Evolutionary conservation across 257 asterid species (phyloP), one percentile per base, ranked within the genome.

Genomic region (Solanum megistacrolobum): DNA sequence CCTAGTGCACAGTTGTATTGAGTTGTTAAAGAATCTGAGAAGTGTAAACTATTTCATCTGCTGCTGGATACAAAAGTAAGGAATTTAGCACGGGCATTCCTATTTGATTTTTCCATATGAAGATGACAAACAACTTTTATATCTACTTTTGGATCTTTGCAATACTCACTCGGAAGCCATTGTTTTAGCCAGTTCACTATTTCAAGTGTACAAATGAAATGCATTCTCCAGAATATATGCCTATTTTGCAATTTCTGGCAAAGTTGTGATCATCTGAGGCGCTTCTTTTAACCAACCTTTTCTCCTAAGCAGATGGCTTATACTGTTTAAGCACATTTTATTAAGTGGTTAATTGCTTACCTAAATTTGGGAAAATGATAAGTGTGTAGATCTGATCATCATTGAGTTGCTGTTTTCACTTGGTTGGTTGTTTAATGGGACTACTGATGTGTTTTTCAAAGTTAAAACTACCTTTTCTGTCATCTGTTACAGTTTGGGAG

Each of bases 401-500:
- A 79, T 81, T 46, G 16, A 81, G 41, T 39, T 81, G 41, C 62
- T 81, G 85, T 46, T 81, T 81, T 81, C 68, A 46, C 25, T 43
- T 79, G 84, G 36, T 38, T 38, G 81, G 41, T 31, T 86, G 83
- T 58, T 46, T 71, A 27, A 35, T 52, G 88, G 83, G 66, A 71
- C 83, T 35, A n/a, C 27, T 46, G 31, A 34, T 85, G 82, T 85
- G 27, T 39, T 41, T 39, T 38, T 85, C 81, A 68, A 23, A 62
- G 81, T 85, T 39, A 27, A 66, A 10, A 16, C 18, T 79, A 27
- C 82, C 46, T 35, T 71, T 48, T 43, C 12, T 86, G 74, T 86
- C 31, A 36, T 86, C 83, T 86, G 27, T 36, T 92, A 76, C 93
- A 97, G 99, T 94, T 55, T 97, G 99, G 99, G 98, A 97, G 91